Evolutionary conservation across 2,329 filamentous ascomycete genomes (phyloP).

Genomic region (Colletotrichum limetticola): DNA sequence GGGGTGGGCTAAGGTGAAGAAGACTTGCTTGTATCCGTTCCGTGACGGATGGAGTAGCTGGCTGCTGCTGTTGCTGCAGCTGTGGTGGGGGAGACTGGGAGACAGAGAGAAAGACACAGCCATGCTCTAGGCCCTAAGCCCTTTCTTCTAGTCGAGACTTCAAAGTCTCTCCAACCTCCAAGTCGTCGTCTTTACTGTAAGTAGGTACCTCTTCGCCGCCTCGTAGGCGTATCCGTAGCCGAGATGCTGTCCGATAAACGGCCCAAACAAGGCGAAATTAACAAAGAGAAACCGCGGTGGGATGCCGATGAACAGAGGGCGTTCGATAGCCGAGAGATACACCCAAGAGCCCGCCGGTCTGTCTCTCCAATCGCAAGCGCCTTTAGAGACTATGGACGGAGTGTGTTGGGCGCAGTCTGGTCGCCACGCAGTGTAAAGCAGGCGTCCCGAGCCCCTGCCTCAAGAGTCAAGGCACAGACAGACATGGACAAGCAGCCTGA

Average conservation of each 20-base stretch:
- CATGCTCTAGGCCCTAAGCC: neutral
- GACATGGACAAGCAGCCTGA: neutral
- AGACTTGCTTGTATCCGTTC: neutral
- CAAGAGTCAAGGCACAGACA: neutral
- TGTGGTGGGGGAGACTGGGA: too few species aligned
- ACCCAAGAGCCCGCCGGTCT: neutral
- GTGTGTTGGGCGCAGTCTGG: too few species aligned
- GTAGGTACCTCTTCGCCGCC: neutral
- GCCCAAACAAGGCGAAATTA: constrained; percentile 71
- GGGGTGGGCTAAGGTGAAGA: neutral
- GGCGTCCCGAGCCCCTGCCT: neutral
- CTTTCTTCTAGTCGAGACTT: neutral
- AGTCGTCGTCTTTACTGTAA: neutral
- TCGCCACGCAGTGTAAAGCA: neutral
- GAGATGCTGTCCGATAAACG: neutral
- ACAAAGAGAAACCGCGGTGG: constrained; percentile 81
- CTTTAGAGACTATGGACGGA: neutral
- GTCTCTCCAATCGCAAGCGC: neutral
- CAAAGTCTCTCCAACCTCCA: neutral
- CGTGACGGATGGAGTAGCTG: neutral
- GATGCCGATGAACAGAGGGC: neutral
- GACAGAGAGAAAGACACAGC: neutral
- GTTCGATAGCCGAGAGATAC: too few species aligned
- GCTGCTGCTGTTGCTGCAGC: too few species aligned
- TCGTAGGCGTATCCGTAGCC: neutral